Evolutionary conservation across 352 stramenopile species (phyloP).

Genomic region (Globisporangium orthogonon): DNA sequence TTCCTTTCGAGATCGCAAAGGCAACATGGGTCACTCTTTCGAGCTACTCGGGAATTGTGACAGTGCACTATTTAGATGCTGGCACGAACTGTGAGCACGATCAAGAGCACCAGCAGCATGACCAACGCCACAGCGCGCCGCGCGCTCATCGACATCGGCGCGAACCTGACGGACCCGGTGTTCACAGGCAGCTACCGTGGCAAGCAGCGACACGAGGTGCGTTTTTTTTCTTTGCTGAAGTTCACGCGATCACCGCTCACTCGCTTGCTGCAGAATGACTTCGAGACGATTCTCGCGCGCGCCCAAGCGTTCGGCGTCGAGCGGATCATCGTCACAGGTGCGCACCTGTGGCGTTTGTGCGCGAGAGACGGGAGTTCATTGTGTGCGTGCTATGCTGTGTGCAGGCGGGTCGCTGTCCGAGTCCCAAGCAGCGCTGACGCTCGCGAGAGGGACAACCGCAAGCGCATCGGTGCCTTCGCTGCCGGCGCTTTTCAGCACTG

Average conservation of each 20-base stretch:
- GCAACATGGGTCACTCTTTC: conserved; percentile 6
- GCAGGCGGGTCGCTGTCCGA: conserved; percentile 37
- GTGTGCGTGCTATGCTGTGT: too few species aligned
- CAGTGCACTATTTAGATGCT: neutral
- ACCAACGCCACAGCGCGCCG: neutral
- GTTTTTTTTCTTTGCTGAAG: neutral
- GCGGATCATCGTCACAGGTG: conserved; percentile 90
- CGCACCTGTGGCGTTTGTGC: neutral
- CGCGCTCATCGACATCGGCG: conserved; percentile 73
- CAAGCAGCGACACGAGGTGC: conserved; percentile 82
- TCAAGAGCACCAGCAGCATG: neutral
- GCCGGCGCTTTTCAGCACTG: conserved; percentile 50
- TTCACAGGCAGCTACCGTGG: conserved; percentile 89
- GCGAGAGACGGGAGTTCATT: too few species aligned
- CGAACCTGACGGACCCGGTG: conserved; percentile 91
- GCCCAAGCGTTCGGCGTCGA: conserved; percentile 79
- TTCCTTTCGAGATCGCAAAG: conserved; percentile 3
- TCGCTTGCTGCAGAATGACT: conserved; percentile 12
- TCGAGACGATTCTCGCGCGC: conserved; percentile 76
- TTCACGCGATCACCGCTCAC: neutral
- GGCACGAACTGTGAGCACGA: too few species aligned
- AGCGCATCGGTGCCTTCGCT: conserved; percentile 6
- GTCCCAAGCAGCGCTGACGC: conserved; percentile 26
- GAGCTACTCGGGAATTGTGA: neutral
- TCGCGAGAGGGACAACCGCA: conserved; percentile 15